These are phyloP conservation scores for Epichloe coenophiala DNA, from an alignment of 2,329 filamentous ascomycete genomes.

Conservation along the genomic window DNA sequence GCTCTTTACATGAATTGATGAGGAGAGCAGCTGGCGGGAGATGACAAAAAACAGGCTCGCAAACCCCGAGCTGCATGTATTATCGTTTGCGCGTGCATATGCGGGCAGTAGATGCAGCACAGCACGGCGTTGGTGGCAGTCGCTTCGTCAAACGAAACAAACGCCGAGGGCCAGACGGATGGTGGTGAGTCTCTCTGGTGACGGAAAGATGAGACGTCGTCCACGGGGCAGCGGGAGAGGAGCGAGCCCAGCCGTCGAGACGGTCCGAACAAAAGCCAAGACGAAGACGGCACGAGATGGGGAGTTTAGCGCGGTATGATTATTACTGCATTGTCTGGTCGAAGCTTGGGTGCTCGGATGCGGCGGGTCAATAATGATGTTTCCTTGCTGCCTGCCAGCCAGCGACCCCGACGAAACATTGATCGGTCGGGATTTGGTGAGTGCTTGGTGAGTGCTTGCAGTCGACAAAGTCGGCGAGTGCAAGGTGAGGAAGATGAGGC, in stretches of 20 bases:
- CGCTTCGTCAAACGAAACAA: neutral
- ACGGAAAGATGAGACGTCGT: too few relatives aligned
- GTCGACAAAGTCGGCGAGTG: neutral
- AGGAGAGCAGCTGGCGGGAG: neutral
- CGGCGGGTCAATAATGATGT: too few relatives aligned
- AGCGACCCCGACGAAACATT: neutral
- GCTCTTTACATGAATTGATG: neutral
- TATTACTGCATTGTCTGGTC: neutral
- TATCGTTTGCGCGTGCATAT: neutral
- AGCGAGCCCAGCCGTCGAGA: neutral
- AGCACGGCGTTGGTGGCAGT: neutral
- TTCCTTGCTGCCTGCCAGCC: neutral
- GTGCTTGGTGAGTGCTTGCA: neutral
- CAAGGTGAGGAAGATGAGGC: neutral
- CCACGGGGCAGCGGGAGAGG: neutral
- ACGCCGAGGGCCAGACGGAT: neutral
- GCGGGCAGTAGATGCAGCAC: neutral
- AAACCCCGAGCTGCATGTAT: neutral
- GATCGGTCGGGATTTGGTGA: neutral
- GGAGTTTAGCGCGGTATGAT: neutral
- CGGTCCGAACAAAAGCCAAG: neutral
- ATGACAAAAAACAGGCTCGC: neutral
- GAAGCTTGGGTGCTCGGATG: too few relatives aligned
- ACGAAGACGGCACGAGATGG: neutral
- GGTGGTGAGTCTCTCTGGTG: too few relatives aligned